Percentiles rank a stretch among this genome's conserved stretches.
These are phyloP conservation scores for Berkeleyomyces rouxiae DNA, from an alignment of 2,329 filamentous ascomycete species.

Conservation along the genomic window DNA sequence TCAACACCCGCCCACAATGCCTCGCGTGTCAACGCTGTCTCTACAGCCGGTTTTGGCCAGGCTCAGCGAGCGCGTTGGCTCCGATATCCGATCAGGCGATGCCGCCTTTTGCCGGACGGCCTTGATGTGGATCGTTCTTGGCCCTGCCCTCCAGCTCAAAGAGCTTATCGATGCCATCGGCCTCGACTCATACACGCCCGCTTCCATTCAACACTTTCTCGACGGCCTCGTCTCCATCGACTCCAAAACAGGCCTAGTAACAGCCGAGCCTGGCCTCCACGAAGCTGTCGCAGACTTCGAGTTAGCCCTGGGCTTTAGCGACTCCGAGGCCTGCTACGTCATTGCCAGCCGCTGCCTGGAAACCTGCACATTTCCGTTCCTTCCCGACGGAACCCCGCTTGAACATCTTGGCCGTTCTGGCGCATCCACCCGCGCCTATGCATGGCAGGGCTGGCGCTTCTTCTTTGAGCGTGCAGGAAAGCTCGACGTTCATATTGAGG, in stretches of 20 bases:
- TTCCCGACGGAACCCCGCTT: constrained; percentile 11
- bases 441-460: constrained; percentile 11
- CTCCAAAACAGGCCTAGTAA: not conserved
- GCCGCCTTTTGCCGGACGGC: constrained; percentile 11
- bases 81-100: constrained; percentile 11
- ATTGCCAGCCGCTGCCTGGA: constrained; percentile 13
- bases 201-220: not conserved
- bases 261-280: constrained; percentile 6
- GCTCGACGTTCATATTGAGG: constrained; percentile 12
- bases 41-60: not conserved
- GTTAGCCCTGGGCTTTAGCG: constrained; percentile 9
- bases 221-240: constrained; percentile 3
- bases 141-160: constrained; percentile 1
- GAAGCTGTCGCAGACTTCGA: constrained; percentile 6
- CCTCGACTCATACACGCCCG: constrained; percentile 3
- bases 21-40: not conserved
- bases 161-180: constrained; percentile 11
- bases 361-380: constrained; percentile 12
- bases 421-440: constrained; percentile 5
- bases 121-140: constrained; percentile 10
- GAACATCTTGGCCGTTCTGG: constrained; percentile 5
- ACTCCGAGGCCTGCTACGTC: constrained; percentile 11
- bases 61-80: constrained; percentile 8
- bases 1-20: not conserved
- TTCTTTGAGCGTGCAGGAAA: constrained; percentile 12